A percentile compares a stretch with the other conserved stretches of the same genome.
Conservation (phyloP, 495 filamentous ascomycete genomes). For the Podospora australis region DNA sequence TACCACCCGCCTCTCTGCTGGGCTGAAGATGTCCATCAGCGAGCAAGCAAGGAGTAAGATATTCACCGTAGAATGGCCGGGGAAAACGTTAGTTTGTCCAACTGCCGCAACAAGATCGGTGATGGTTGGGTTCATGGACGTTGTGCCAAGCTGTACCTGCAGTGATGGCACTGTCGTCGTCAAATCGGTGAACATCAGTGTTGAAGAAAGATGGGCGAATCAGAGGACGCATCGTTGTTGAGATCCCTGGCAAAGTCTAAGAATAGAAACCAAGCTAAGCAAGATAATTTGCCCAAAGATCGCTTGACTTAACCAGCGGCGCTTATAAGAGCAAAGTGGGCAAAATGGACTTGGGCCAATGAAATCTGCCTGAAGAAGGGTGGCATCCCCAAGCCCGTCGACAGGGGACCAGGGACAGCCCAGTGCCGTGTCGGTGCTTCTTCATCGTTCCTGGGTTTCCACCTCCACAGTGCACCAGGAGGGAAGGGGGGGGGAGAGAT, state of each 20-base stretch:
- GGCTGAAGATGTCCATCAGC: no score
- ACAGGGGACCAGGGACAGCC: background rate
- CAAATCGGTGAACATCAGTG: background rate
- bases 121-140: background rate
- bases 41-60: no score
- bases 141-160: background rate
- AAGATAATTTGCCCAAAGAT: background rate
- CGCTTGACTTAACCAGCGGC: background rate
- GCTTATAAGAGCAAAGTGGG: background rate
- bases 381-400: background rate
- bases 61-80: no score
- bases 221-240: background rate
- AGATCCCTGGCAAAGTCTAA: background rate
- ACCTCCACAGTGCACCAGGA: no score
- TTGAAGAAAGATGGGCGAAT: background rate
- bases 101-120: background rate
- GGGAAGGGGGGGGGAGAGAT: no score
- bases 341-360: background rate
- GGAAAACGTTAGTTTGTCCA: no score
- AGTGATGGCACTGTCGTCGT: background rate
- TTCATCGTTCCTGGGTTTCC: background rate
- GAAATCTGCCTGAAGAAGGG: background rate
- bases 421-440: background rate
- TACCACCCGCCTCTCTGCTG: no score
- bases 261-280: background rate